Evolutionary conservation across 306 rosid species (phyloP).

Genomic region (Quercus ilex): DNA sequence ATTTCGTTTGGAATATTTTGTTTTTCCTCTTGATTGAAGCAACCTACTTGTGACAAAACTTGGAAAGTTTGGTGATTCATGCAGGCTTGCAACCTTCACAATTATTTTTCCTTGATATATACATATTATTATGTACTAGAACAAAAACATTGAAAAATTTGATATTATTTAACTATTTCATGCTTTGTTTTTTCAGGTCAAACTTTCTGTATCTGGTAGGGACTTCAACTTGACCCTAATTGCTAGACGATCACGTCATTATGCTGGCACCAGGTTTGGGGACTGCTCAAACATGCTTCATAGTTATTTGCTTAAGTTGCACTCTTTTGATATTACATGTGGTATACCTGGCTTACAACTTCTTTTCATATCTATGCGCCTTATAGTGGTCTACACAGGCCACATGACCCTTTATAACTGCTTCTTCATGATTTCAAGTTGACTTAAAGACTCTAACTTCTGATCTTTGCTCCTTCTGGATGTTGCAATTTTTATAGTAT

Average conservation of each 20-base stretch:
- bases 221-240: constrained; percentile 69
- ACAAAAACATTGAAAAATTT: constrained; percentile 8
- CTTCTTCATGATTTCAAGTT: constrained; percentile 8
- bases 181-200: constrained; percentile 50
- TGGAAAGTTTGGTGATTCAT: constrained; percentile 12
- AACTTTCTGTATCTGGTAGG: constrained; percentile 61
- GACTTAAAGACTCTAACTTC: not conserved
- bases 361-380: constrained; percentile 3
- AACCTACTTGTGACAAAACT: constrained; percentile 2
- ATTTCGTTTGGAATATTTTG: not conserved
- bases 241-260: constrained; percentile 96
- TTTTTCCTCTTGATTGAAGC: constrained; percentile 11
- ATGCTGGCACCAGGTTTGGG: constrained; percentile 94
- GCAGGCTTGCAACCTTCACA: constrained; percentile 10
- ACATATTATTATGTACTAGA: constrained; percentile 1
- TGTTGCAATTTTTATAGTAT: not conserved
- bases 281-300: constrained; percentile 8
- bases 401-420: not conserved
- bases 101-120: not conserved
- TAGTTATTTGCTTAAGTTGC: constrained; percentile 9
- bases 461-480: constrained; percentile 2
- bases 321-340: constrained; percentile 7
- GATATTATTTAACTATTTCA: constrained; percentile 23
- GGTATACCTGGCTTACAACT: constrained; percentile 2
- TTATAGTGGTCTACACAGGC: constrained; percentile 3